Evolutionary conservation across 371 early-diverging fungal species (phyloP).

Genomic region (Haplosporangium sp.): DNA sequence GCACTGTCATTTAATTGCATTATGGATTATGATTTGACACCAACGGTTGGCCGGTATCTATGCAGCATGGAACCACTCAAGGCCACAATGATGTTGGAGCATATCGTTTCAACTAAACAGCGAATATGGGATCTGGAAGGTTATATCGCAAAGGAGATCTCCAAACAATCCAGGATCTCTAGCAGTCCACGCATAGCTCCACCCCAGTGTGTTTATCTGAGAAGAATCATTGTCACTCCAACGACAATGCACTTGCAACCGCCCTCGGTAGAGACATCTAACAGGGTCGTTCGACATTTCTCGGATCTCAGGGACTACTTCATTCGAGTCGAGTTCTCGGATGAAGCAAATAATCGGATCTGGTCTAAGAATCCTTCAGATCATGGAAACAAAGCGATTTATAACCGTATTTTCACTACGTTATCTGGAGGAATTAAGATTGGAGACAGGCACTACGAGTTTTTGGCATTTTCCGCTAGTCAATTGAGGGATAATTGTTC

Average conservation of each 20-base stretch:
- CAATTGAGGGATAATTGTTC: constrained; percentile 78
- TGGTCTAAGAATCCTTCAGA: constrained; percentile 52
- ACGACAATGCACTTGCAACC: constrained; percentile 68
- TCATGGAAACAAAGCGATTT: constrained; percentile 58
- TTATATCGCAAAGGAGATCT: constrained; percentile 11
- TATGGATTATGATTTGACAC: constrained; percentile 59
- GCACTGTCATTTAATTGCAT: constrained; percentile 56
- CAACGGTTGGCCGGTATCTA: constrained; percentile 52
- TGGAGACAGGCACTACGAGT: constrained; percentile 71
- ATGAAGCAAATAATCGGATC: constrained; percentile 66
- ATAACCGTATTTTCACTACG: constrained; percentile 63
- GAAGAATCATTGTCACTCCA: constrained; percentile 74
- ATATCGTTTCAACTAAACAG: constrained; percentile 41
- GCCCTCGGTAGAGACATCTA: constrained; percentile 70
- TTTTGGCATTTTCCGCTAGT: constrained; percentile 77
- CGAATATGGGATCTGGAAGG: constrained; percentile 58
- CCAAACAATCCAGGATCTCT: constrained; percentile 12
- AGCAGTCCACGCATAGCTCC: constrained; percentile 57
- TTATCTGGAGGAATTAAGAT: constrained; percentile 70
- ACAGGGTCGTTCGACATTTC: constrained; percentile 75
- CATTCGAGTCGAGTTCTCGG: constrained; percentile 75
- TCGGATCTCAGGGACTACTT: constrained; percentile 66
- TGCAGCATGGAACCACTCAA: constrained; percentile 39
- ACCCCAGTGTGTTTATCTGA: constrained; percentile 63
- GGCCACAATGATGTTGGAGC: constrained; percentile 56